phyloP scores from a whole-genome alignment of 2,329 filamentous ascomycete species.

The Ceratocystis variospora region DNA sequence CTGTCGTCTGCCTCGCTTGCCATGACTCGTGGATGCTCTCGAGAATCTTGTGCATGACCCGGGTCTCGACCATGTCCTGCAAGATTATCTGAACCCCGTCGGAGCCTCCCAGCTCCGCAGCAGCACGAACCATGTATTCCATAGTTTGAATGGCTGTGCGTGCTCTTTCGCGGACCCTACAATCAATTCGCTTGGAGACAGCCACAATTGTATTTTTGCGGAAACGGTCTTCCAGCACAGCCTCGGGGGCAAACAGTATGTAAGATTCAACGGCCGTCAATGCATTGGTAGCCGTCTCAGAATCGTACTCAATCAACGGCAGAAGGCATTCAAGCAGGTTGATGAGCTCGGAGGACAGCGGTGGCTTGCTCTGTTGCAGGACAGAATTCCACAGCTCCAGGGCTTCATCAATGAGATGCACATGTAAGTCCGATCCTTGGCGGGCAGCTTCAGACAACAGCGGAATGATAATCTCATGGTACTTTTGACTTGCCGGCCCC shows the following conservation, averaged over 20 bases:
- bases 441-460: slow-evolving; percentile 70
- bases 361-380: slow-evolving; percentile 49
- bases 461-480: slow-evolving; percentile 68
- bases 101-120: slow-evolving; percentile 46
- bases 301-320: slow-evolving; percentile 52
- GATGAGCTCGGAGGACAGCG: slow-evolving; percentile 48
- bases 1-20: slow-evolving; percentile 67
- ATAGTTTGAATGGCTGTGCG: slow-evolving; percentile 46
- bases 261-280: slow-evolving; percentile 57
- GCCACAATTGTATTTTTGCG: slow-evolving; percentile 38
- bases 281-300: slow-evolving; percentile 46
- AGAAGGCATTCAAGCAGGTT: slow-evolving; percentile 49
- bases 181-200: slow-evolving; percentile 37
- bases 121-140: slow-evolving; percentile 51
- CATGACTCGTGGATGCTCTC: slow-evolving; percentile 53
- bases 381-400: slow-evolving; percentile 79
- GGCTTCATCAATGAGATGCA: slow-evolving; percentile 83
- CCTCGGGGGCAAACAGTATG: slow-evolving; percentile 53
- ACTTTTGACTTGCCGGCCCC: slow-evolving; percentile 61
- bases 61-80: slow-evolving; percentile 49
- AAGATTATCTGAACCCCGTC: slow-evolving; percentile 49
- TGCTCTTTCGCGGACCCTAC: slow-evolving; percentile 43
- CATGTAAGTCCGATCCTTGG: slow-evolving; percentile 56
- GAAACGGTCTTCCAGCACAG: slow-evolving; percentile 45
- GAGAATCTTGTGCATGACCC: slow-evolving; percentile 50